A percentile compares a stretch with the other conserved stretches of the same genome.
Conservation (phyloP, 768 basidiomycete genomes). For the Strobilomyces confusus region DNA sequence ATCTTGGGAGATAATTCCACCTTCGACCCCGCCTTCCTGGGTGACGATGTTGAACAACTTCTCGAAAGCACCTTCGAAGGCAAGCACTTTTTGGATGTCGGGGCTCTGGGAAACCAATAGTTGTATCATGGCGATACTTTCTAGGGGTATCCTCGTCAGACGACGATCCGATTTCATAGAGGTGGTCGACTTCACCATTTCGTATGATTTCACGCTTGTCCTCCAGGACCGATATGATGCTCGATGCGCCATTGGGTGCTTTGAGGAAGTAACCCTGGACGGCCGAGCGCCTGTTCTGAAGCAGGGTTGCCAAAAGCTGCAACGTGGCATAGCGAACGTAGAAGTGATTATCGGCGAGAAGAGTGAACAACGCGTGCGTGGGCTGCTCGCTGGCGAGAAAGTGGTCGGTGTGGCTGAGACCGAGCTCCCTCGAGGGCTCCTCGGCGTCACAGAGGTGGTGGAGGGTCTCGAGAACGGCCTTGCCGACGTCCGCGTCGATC, state of each 20-base stretch:
- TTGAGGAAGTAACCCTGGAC: slow-evolving; percentile 93
- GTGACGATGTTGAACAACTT: slow-evolving; percentile 86
- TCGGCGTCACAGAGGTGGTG: slow-evolving; percentile 80
- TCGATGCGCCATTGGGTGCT: slow-evolving; percentile 69
- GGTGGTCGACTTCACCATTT: slow-evolving; percentile 55
- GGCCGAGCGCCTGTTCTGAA: slow-evolving; percentile 75
- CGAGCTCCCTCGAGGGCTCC: slow-evolving; percentile 57
- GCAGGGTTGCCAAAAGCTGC: slow-evolving; percentile 73
- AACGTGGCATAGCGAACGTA: slow-evolving; percentile 83
- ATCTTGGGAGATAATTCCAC: slow-evolving; percentile 80
- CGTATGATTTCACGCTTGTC: slow-evolving; percentile 87
- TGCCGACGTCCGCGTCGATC: slow-evolving; percentile 88
- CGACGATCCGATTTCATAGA: not conserved
- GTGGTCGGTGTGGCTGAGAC: slow-evolving; percentile 76
- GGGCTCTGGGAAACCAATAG: slow-evolving; percentile 79
- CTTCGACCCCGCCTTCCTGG: slow-evolving; percentile 88
- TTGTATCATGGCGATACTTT: slow-evolving; percentile 81
- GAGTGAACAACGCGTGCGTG: slow-evolving; percentile 68
- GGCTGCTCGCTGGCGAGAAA: slow-evolving; percentile 71
- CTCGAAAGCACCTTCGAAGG: slow-evolving; percentile 96
- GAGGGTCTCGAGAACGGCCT: slow-evolving; percentile 88
- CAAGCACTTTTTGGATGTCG: slow-evolving; percentile 94
- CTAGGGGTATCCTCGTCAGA: slow-evolving; percentile 37
- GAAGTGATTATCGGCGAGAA: slow-evolving; percentile 75
- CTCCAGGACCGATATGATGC: slow-evolving; percentile 70